A percentile compares a stretch with the other conserved stretches of the same genome.
These are phyloP conservation scores for Periconia sp. DNA, from an alignment of 2,329 filamentous ascomycete genomes.

Conservation along the genomic window DNA sequence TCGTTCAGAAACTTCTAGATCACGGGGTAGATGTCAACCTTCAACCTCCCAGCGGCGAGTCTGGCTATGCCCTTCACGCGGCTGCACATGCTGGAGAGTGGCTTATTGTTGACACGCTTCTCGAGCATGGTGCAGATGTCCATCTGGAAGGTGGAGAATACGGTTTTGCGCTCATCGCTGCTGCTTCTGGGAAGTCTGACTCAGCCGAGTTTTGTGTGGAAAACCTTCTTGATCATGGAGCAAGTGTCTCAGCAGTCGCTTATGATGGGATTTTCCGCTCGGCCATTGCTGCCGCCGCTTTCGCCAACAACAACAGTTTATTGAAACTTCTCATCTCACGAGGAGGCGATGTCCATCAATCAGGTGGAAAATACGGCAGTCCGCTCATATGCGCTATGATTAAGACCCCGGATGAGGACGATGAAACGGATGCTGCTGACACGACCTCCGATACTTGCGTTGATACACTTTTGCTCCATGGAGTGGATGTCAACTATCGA, in stretches of 20 bases:
- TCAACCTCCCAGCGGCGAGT: slow-evolving; percentile 15
- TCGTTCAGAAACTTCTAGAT: slow-evolving; percentile 16
- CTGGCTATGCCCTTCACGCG: slow-evolving; percentile 14
- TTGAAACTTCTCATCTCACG: slow-evolving; percentile 23
- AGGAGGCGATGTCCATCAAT: slow-evolving; percentile 20
- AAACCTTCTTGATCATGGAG: slow-evolving; percentile 15
- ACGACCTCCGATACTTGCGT: slow-evolving; percentile 5
- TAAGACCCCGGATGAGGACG: slow-evolving; percentile 10
- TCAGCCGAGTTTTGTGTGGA: slow-evolving; percentile 8
- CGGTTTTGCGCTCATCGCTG: slow-evolving; percentile 19
- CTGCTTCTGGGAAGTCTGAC: slow-evolving; percentile 15
- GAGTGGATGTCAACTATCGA: slow-evolving; percentile 17
- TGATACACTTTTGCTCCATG: slow-evolving; percentile 15
- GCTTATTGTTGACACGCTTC: slow-evolving; percentile 12
- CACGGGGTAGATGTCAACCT: slow-evolving; percentile 19
- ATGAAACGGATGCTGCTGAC: neutral
- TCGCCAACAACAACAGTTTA: slow-evolving; percentile 13
- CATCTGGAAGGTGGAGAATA: slow-evolving; percentile 18
- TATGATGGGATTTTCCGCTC: slow-evolving; percentile 12
- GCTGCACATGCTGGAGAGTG: slow-evolving; percentile 10
- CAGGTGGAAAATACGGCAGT: slow-evolving; percentile 21
- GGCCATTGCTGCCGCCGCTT: slow-evolving; percentile 19
- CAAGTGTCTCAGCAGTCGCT: slow-evolving; percentile 7
- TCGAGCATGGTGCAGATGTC: slow-evolving; percentile 18
- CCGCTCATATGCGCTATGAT: slow-evolving; percentile 18